phyloP scores from a whole-genome alignment of 1,284 basidiomycete genomes.

The Cryptococcus hybrid region DNA sequence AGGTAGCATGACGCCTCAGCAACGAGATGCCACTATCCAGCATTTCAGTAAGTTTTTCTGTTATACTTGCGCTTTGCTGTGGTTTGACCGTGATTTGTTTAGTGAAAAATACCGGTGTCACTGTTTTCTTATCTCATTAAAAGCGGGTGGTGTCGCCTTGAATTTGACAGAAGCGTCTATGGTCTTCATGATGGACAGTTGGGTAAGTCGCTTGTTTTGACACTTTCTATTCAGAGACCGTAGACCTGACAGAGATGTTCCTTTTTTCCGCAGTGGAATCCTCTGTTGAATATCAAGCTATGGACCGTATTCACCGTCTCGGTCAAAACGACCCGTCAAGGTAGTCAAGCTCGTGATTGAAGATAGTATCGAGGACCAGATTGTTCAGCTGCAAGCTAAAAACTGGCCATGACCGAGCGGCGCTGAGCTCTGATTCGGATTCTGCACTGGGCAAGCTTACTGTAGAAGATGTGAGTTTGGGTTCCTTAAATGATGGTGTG shows the following conservation, averaged over 20 bases:
- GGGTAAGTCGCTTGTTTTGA: conserved; percentile 14
- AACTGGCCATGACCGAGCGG: conserved; percentile 50
- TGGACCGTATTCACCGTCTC: conserved; percentile 81
- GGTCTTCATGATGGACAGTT: conserved; percentile 64
- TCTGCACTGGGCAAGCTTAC: conserved; percentile 82
- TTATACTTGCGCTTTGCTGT: conserved; percentile 4
- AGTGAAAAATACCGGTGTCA: conserved; percentile 93
- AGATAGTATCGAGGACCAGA: conserved; percentile 84
- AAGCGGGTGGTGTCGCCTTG: conserved; percentile 89
- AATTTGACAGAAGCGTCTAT: conserved; percentile 91
- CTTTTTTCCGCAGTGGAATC: conserved; percentile 66
- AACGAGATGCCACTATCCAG: conserved; percentile 90
- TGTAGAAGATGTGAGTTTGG: conserved; percentile 72
- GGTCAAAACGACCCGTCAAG: conserved; percentile 87
- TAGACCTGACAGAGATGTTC: background rate
- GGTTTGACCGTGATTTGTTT: background rate
- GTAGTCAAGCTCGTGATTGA: conserved; percentile 94
- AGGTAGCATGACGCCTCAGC: conserved; percentile 96
- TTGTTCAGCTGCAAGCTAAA: conserved; percentile 73
- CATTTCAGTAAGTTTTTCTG: conserved; percentile 69
- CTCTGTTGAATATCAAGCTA: conserved; percentile 63
- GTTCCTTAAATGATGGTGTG: background rate
- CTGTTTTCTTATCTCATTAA: conserved; percentile 93
- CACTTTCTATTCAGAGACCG: background rate
- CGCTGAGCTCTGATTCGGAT: conserved; percentile 38